Conservation (phyloP, 768 basidiomycete genomes). For the Xerocomus spinulosus region DNA sequence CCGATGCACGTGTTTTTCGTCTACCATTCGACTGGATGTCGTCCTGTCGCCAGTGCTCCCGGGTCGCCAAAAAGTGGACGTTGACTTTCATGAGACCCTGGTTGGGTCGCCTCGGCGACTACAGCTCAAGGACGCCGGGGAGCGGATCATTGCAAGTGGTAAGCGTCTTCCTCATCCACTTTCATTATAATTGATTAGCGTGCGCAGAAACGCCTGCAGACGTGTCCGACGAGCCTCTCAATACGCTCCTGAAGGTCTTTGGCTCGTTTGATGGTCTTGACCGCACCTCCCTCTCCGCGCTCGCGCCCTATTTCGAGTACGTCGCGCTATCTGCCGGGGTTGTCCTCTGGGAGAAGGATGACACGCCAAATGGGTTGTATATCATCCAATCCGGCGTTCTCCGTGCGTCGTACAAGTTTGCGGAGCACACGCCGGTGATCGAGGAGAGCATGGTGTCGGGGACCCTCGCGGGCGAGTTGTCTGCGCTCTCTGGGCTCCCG, state of each 20-base stretch:
- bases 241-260: slow-evolving; percentile 76
- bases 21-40: background rate
- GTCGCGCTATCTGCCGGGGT: slow-evolving; percentile 51
- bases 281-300: slow-evolving; percentile 51
- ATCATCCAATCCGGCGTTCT: slow-evolving; percentile 85
- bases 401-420: slow-evolving; percentile 77
- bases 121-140: slow-evolving; percentile 68
- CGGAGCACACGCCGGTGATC: slow-evolving; percentile 57
- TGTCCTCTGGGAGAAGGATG: slow-evolving; percentile 75
- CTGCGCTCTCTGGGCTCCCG: slow-evolving; percentile 70
- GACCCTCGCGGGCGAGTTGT: slow-evolving; percentile 87
- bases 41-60: slow-evolving; percentile 42
- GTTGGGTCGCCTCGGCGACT: slow-evolving; percentile 62
- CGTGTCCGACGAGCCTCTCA: slow-evolving; percentile 54
- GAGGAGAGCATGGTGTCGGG: slow-evolving; percentile 94
- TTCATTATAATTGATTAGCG: background rate
- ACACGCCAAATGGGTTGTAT: slow-evolving; percentile 77
- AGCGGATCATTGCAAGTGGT: slow-evolving; percentile 65
- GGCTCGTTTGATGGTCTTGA: slow-evolving; percentile 63
- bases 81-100: slow-evolving; percentile 38
- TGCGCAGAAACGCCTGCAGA: slow-evolving; percentile 28
- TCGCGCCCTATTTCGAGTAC: slow-evolving; percentile 70
- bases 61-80: slow-evolving; percentile 50
- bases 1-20: background rate
- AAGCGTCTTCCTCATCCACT: slow-evolving; percentile 7